Conservation (phyloP, 1,284 basidiomycete species). For the Inonotus hispidus region DNA sequence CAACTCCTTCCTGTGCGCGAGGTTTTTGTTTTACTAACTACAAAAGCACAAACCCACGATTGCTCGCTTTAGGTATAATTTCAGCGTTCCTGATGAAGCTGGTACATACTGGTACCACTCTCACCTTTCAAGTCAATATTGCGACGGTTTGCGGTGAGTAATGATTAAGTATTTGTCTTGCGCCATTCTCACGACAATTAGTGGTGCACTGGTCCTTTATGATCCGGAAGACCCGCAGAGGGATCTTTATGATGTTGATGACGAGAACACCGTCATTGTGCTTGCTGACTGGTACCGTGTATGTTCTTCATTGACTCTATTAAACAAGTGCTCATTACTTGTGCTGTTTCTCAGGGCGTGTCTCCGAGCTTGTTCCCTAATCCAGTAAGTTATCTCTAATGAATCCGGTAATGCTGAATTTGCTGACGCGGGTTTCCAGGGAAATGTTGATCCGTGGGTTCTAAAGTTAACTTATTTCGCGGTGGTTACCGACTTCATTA, state of each 20-base stretch:
- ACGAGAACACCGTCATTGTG: constrained; percentile 35
- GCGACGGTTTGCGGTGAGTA: constrained; percentile 21
- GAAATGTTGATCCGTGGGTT: constrained; percentile 20
- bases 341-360: neutral
- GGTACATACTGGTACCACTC: constrained; percentile 40
- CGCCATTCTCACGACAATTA: constrained; percentile 22
- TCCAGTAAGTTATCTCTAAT: neutral
- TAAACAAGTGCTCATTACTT: neutral
- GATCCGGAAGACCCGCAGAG: constrained; percentile 41
- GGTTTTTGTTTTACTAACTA: neutral
- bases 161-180: neutral
- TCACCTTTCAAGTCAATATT: constrained; percentile 35
- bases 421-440: neutral
- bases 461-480: neutral
- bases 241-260: constrained; percentile 39
- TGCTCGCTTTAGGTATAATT: constrained; percentile 26
- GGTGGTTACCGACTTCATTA: neutral
- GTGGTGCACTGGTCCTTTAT: constrained; percentile 44
- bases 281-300: constrained; percentile 38
- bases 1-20: constrained; percentile 36
- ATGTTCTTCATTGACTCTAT: neutral
- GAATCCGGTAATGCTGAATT: neutral
- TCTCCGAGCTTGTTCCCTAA: constrained; percentile 18
- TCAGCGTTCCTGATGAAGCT: constrained; percentile 30
- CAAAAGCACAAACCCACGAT: constrained; percentile 2